Evolutionary conservation across 106 monocot genomes (phyloP).

Genomic region (Phalaenopsis aphrodite): DNA sequence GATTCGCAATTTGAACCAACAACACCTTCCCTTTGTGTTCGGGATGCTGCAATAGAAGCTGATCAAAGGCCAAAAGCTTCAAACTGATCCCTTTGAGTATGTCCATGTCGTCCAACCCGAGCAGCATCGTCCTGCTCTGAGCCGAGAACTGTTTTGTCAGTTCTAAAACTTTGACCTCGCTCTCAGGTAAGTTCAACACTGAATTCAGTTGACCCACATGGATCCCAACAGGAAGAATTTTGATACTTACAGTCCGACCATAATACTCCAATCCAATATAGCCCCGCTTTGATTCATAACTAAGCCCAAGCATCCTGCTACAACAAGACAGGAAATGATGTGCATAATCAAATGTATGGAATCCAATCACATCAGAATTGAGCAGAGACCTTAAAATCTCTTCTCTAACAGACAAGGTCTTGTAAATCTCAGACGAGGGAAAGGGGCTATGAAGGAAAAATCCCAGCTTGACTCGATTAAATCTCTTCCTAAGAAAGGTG

Average conservation of each 20-base stretch:
- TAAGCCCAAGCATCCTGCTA: constrained; percentile 41
- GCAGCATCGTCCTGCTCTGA: constrained; percentile 25
- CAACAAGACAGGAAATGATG: constrained; percentile 58
- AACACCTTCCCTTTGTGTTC: constrained; percentile 36
- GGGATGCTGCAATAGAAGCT: constrained; percentile 31
- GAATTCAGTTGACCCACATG: constrained; percentile 44
- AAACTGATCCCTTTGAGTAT: constrained; percentile 58
- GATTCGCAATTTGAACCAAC: constrained; percentile 54
- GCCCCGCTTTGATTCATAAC: constrained; percentile 41
- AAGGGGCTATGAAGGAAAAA: constrained; percentile 59
- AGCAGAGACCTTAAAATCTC: constrained; percentile 41
- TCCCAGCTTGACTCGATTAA: constrained; percentile 44
- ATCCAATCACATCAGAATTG: constrained; percentile 46
- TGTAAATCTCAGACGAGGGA: constrained; percentile 51
- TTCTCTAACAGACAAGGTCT: constrained; percentile 36
- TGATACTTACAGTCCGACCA: constrained; percentile 41
- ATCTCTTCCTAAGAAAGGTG: constrained; percentile 46
- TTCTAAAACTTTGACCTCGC: constrained; percentile 24
- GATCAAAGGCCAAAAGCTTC: constrained; percentile 51
- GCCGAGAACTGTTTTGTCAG: constrained; percentile 24
- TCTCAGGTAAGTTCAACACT: constrained; percentile 26
- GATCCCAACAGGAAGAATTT: constrained; percentile 60
- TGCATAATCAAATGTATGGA: constrained; percentile 63
- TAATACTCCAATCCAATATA: constrained; percentile 59
- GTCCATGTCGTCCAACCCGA: constrained; percentile 56